These are phyloP conservation scores for Hydrangea macrophylla DNA, from an alignment of 148 eudicot species.

Conservation along the genomic window DNA sequence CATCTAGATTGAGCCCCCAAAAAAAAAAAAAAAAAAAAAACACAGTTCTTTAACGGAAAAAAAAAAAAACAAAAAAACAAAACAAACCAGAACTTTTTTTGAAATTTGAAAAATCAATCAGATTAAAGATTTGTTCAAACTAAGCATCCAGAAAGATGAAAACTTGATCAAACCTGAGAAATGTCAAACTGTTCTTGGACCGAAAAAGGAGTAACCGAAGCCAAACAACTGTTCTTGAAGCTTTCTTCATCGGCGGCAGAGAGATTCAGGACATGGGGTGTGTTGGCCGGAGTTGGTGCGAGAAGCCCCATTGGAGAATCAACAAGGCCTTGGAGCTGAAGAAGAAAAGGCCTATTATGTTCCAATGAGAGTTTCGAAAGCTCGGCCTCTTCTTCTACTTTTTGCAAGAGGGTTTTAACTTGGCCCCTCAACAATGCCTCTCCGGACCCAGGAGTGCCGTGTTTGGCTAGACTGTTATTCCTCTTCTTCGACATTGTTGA, in stretches of 20 bases:
- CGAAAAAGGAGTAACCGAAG: slow-evolving; percentile 36
- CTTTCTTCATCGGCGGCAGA: slow-evolving; percentile 23
- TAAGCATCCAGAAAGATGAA: too few species aligned
- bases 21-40: too few species aligned
- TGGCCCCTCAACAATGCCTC: slow-evolving; percentile 80
- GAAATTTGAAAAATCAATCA: too few species aligned
- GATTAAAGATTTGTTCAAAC: too few species aligned
- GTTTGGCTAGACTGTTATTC: slow-evolving; percentile 18
- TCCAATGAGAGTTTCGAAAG: slow-evolving; percentile 44
- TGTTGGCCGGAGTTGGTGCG: slow-evolving; percentile 90
- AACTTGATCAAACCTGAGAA: slow-evolving; percentile 43
- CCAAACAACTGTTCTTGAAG: slow-evolving; percentile 23
- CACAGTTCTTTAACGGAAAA: too few species aligned
- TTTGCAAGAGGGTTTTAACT: slow-evolving; percentile 76
- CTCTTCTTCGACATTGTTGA: slow-evolving; percentile 50
- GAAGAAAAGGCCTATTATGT: slow-evolving; percentile 24
- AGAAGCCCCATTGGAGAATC: slow-evolving; percentile 49
- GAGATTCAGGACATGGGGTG: slow-evolving; percentile 49
- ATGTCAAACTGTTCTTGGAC: slow-evolving; percentile 42
- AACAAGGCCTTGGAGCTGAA: slow-evolving; percentile 31
- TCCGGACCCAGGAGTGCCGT: slow-evolving; percentile 80
- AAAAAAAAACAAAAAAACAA: too few species aligned
- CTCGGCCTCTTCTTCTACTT: slow-evolving; percentile 82
- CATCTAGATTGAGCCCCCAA: too few species aligned
- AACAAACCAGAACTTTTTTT: too few species aligned